phyloP scores from a whole-genome alignment of 306 rosid genomes.

The Cyamopsis tetragonoloba region DNA sequence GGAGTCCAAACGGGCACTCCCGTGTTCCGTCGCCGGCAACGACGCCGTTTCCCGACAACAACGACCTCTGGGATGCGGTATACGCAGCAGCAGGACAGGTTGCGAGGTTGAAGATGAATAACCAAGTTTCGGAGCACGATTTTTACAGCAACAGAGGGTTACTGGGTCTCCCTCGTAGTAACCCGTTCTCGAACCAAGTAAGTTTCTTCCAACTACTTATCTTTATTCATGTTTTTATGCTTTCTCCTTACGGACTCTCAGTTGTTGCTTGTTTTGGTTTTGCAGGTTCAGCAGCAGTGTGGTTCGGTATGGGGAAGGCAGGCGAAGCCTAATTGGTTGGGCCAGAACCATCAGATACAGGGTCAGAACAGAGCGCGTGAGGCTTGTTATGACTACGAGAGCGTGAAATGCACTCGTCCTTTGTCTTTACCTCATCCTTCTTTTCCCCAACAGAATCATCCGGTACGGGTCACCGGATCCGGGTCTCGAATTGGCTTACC shows the following conservation, averaged over 20 bases:
- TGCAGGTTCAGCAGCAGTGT: conserved; percentile 38
- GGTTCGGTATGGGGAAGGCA: conserved; percentile 37
- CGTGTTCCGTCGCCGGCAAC: conserved; percentile 69
- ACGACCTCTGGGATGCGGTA: conserved; percentile 65
- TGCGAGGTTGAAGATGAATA: conserved; percentile 56
- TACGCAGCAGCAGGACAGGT: conserved; percentile 75
- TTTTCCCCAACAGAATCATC: conserved; percentile 42
- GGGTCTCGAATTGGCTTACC: conserved; percentile 22
- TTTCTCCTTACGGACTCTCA: background rate
- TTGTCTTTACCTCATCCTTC: conserved; percentile 31
- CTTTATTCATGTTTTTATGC: background rate
- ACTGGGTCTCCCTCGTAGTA: conserved; percentile 1
- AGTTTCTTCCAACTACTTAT: background rate
- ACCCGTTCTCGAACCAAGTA: conserved; percentile 36
- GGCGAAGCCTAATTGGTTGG: conserved; percentile 33
- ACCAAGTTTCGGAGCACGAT: background rate
- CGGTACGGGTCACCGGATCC: conserved; percentile 9
- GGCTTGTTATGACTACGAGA: conserved; percentile 19
- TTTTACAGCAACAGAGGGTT: conserved; percentile 26
- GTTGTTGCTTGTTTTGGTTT: background rate
- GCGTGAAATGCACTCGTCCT: conserved; percentile 29
- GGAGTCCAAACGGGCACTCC: conserved; percentile 60
- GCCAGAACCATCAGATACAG: conserved; percentile 43
- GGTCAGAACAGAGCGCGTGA: conserved; percentile 37
- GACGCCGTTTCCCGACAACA: conserved; percentile 45